phyloP scores from a whole-genome alignment of 352 stramenopile species.

The Phytophthora meadii region DNA sequence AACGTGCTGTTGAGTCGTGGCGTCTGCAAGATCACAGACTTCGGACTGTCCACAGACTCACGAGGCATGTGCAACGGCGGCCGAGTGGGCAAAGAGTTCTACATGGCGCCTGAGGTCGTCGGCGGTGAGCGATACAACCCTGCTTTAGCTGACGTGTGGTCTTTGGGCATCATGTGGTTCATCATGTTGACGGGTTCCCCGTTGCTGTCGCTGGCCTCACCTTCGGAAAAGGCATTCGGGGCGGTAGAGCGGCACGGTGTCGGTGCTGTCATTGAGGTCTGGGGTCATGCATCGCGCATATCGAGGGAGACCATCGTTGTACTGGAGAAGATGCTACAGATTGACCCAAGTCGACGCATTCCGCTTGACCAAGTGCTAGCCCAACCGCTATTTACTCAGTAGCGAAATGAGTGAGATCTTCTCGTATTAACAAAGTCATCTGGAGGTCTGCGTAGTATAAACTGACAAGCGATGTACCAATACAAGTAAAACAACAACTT shows the following conservation, averaged over 20 bases:
- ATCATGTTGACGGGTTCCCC: conserved; percentile 71
- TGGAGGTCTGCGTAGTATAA: not conserved
- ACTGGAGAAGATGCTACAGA: conserved; percentile 43
- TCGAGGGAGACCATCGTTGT: conserved; percentile 21
- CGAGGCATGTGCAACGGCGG: conserved; percentile 27
- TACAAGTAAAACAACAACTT: not conserved
- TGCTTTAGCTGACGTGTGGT: conserved; percentile 65
- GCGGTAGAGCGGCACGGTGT: conserved; percentile 32
- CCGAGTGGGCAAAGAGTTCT: conserved; percentile 62
- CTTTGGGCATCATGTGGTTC: conserved; percentile 70
- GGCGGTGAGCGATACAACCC: conserved; percentile 50
- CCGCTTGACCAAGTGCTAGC: conserved; percentile 20
- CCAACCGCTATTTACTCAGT: conserved; percentile 2
- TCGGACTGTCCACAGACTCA: conserved; percentile 48
- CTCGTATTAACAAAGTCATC: no score
- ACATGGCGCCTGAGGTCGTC: conserved; percentile 73
- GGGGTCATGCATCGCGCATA: conserved; percentile 30
- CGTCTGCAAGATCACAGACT: conserved; percentile 65
- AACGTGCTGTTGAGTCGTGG: conserved; percentile 50
- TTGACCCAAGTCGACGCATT: conserved; percentile 30
- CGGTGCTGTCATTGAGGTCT: conserved; percentile 37
- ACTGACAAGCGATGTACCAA: not conserved
- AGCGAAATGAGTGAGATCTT: no score
- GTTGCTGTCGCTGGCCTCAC: conserved; percentile 43
- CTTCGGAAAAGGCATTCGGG: conserved; percentile 36